Conservation (phyloP, 768 basidiomycete species). For the Naganishia randhawae region DNA sequence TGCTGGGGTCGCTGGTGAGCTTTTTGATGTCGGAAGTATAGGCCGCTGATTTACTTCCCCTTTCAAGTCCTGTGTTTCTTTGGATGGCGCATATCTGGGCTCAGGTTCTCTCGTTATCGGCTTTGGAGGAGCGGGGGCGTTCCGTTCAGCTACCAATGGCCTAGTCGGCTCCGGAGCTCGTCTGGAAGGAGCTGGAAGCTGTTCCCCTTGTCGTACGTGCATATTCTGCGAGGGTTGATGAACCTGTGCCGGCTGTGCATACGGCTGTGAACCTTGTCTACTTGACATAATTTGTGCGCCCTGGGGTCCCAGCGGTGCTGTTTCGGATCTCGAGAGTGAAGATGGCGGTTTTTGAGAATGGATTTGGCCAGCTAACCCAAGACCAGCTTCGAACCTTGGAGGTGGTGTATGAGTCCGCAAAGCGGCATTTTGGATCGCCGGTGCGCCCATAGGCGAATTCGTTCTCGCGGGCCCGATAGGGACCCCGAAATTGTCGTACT, state of each 20-base stretch:
- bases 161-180: conserved; percentile 24
- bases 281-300: conserved; percentile 31
- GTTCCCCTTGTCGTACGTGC: conserved; percentile 9
- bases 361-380: conserved; percentile 73
- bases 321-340: conserved; percentile 54
- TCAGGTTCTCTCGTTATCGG: conserved; percentile 21
- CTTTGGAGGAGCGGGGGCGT: conserved; percentile 44
- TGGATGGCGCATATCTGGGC: conserved; percentile 4
- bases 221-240: neutral
- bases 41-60: neutral
- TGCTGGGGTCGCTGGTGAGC: neutral
- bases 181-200: conserved; percentile 11
- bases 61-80: neutral
- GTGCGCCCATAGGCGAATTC: conserved; percentile 34
- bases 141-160: conserved; percentile 44
- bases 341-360: conserved; percentile 38
- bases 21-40: neutral
- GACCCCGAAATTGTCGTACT: conserved; percentile 62
- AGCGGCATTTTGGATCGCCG: conserved; percentile 16
- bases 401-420: conserved; percentile 41
- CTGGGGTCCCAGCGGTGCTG: conserved; percentile 50
- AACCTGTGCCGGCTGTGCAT: conserved; percentile 9
- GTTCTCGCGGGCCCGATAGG: conserved; percentile 24
- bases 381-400: conserved; percentile 82
- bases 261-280: conserved; percentile 30